These are phyloP conservation scores for Gentiana macrophylla DNA, from an alignment of 257 asterid species.

Conservation along the genomic window DNA sequence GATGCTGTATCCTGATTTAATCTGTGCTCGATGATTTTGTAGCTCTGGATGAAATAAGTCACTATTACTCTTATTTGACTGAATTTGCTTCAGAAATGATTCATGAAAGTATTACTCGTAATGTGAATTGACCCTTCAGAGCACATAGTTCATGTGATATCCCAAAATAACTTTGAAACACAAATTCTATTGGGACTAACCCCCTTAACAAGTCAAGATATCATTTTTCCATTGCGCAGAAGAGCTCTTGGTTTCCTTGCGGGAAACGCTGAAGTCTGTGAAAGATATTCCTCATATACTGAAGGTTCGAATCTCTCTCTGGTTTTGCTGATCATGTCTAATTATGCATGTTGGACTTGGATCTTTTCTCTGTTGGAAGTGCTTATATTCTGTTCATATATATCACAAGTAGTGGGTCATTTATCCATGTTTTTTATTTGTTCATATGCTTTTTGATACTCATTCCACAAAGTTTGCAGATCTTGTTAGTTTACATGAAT, in stretches of 20 bases:
- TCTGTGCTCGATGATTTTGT: background rate
- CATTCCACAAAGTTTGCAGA: too few relatives aligned
- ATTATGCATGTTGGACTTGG: too few relatives aligned
- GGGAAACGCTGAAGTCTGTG: constrained; percentile 83
- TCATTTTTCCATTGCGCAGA: constrained; percentile 77
- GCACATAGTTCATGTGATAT: background rate
- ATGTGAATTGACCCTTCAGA: background rate
- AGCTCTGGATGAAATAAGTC: background rate
- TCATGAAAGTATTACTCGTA: background rate
- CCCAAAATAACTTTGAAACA: background rate
- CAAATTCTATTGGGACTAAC: constrained; percentile 3
- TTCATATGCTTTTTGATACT: too few relatives aligned
- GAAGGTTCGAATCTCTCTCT: constrained; percentile 45
- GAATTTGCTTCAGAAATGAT: background rate
- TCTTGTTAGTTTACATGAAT: too few relatives aligned
- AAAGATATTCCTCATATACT: constrained; percentile 85
- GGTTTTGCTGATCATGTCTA: constrained; percentile 4
- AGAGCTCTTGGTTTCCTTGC: constrained; percentile 68
- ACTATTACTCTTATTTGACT: background rate
- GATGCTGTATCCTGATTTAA: constrained; percentile 73
- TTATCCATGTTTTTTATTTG: too few relatives aligned
- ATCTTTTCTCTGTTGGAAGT: too few relatives aligned
- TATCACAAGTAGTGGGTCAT: too few relatives aligned
- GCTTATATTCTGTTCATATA: too few relatives aligned
- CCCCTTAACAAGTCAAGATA: constrained; percentile 56